These are phyloP conservation scores for Dalbergia cultrata DNA, from an alignment of 306 rosid species.

Conservation along the genomic window DNA sequence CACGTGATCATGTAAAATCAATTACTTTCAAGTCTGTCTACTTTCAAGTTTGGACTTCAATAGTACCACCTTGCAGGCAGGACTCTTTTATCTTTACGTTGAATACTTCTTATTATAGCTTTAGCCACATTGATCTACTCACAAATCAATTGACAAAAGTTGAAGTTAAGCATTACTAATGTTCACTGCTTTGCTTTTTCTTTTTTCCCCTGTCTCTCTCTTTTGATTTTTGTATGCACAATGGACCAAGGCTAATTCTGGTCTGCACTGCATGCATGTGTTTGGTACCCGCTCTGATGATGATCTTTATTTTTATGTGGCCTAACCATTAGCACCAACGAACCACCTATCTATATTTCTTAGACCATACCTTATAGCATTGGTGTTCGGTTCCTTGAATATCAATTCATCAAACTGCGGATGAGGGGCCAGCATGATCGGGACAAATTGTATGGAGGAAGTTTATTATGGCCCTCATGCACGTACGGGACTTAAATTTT, in stretches of 20 bases:
- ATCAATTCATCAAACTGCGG: neutral
- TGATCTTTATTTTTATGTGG: slow-evolving; percentile 3
- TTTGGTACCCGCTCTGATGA: slow-evolving; percentile 34
- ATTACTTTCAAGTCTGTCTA: slow-evolving; percentile 51
- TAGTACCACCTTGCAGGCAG: slow-evolving; percentile 24
- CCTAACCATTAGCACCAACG: neutral
- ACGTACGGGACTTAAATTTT: neutral
- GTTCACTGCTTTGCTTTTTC: neutral
- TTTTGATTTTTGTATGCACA: slow-evolving; percentile 4
- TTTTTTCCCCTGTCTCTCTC: neutral
- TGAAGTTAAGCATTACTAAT: slow-evolving; percentile 36
- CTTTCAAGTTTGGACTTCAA: slow-evolving; percentile 53
- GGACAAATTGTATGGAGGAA: neutral
- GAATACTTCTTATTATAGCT: slow-evolving; percentile 35
- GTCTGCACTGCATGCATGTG: slow-evolving; percentile 51
- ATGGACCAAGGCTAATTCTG: slow-evolving; percentile 26
- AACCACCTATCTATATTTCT: neutral
- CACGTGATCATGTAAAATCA: slow-evolving; percentile 61
- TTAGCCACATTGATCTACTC: slow-evolving; percentile 20
- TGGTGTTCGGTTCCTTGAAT: neutral
- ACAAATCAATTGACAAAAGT: slow-evolving; percentile 43
- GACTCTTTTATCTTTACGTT: slow-evolving; percentile 47
- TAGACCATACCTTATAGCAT: neutral
- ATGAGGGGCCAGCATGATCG: neutral
- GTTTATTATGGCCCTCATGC: slow-evolving; percentile 2